These are phyloP conservation scores for Alopecurus myosuroides DNA, from an alignment of 176 grass and related monocot genomes.

Conservation along the genomic window DNA sequence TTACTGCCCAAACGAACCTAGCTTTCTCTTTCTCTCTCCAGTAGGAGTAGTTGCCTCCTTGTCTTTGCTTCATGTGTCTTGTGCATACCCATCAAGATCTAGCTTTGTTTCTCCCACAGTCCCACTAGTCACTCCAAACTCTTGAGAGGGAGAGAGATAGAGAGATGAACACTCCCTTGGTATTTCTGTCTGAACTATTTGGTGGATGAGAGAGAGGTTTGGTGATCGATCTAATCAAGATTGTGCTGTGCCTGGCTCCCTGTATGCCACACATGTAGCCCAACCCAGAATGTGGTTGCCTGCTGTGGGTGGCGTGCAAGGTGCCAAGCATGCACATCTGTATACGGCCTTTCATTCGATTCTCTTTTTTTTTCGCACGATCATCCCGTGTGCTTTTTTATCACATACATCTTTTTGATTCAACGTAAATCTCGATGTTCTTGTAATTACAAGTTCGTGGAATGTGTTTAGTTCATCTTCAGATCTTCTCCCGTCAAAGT, in stretches of 20 bases:
- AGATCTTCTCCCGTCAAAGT: not conserved
- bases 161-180: not conserved
- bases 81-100: not conserved
- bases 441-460: not conserved
- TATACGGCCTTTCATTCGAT: constrained; percentile 18
- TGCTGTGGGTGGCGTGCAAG: constrained; percentile 96
- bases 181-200: not conserved
- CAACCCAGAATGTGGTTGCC: constrained; percentile 63
- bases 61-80: not conserved
- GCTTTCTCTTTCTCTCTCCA: not conserved
- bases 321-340: constrained; percentile 83
- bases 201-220: not conserved
- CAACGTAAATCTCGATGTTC: not conserved
- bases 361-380: not conserved
- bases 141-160: not conserved
- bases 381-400: constrained; percentile 14
- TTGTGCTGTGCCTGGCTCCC: constrained; percentile 95
- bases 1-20: not conserved
- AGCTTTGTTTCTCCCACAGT: not conserved
- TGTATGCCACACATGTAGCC: constrained; percentile 99
- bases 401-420: not conserved
- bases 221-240: constrained; percentile 14
- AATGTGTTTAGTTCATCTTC: not conserved
- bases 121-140: not conserved
- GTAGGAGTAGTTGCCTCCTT: not conserved